Evolutionary conservation across 176 grass and related monocot species (phyloP), one percentile per base, ranked within the genome.

Genomic region (Oropetium thomaeum): DNA sequence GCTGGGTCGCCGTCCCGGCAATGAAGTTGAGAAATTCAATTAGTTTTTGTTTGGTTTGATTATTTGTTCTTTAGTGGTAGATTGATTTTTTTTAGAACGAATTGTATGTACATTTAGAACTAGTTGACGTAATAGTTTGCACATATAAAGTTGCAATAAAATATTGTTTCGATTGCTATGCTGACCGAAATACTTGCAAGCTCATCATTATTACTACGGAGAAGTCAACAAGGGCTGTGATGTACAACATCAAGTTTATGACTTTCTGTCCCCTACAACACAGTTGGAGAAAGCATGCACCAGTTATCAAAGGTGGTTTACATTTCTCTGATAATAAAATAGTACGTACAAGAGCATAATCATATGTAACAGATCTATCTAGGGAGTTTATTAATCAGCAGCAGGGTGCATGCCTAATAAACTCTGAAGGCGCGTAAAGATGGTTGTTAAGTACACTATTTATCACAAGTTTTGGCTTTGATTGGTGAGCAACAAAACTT

Each of bases 101-200:
- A 41, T 10, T 87, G 85, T 87, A 82, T 87, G 85, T 87, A 82
- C 65, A 82, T 48, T 70, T 71, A 71, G 66, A 22, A 3, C 29
- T 54, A 82, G 40, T 72, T 28, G 34, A 58, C 10, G 15, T 41
- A n/a, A n/a, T 64, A 54, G 23, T 51, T 51, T 44, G 70, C 57
- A 57, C 49, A 74, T 23, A 77, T 30, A 85, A 29, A 73, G n/a
- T n/a, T n/a, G n/a, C n/a, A n/a, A n/a, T n/a, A n/a, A n/a, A n/a
- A n/a, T n/a, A n/a, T n/a, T n/a, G n/a, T n/a, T n/a, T n/a, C n/a
- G n/a, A n/a, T n/a, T n/a, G n/a, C n/a, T n/a, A n/a, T 41, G 5
- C 39, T 41, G 11, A 41, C 39, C 8, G 1, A 10, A 7, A 10
- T 41, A 41, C 39, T 41, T 10, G 7, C 39, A 41, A 10, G 7